phyloP scores from a whole-genome alignment of 2,329 filamentous ascomycete genomes.

The Pseudogymnoascus sp. region DNA sequence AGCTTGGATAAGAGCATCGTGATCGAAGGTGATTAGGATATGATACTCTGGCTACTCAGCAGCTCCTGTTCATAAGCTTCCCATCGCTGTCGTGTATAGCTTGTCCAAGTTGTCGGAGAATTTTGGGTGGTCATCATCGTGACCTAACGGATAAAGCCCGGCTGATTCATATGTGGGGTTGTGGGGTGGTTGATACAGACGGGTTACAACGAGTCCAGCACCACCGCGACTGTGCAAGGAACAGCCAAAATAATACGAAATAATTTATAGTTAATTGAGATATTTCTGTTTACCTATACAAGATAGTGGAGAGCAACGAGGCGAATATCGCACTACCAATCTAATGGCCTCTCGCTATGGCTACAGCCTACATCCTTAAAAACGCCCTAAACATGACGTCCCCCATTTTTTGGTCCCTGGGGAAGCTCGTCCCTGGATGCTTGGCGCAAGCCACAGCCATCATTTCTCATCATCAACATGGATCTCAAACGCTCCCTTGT shows the following conservation, averaged over 20 bases:
- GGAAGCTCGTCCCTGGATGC: not conserved
- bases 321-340: not conserved
- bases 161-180: not conserved
- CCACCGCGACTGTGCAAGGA: too few relatives aligned
- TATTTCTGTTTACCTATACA: not conserved
- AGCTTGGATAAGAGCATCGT: not conserved
- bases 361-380: not conserved
- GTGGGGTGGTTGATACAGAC: not conserved
- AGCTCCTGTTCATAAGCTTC: not conserved
- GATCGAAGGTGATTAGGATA: not conserved
- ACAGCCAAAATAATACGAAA: too few relatives aligned
- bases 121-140: not conserved
- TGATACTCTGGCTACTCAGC: not conserved
- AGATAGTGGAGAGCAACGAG: slow-evolving; percentile 3
- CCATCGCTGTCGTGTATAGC: not conserved
- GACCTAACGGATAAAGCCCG: not conserved
- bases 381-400: not conserved
- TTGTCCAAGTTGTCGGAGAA: not conserved
- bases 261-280: not conserved
- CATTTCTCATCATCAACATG: slow-evolving; percentile 23
- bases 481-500: slow-evolving; percentile 19
- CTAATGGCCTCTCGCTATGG: not conserved
- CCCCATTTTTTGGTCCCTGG: not conserved
- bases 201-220: not conserved
- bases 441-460: not conserved